phyloP scores from a whole-genome alignment of 2,329 filamentous ascomycete genomes.

The Aspergillus sp. region DNA sequence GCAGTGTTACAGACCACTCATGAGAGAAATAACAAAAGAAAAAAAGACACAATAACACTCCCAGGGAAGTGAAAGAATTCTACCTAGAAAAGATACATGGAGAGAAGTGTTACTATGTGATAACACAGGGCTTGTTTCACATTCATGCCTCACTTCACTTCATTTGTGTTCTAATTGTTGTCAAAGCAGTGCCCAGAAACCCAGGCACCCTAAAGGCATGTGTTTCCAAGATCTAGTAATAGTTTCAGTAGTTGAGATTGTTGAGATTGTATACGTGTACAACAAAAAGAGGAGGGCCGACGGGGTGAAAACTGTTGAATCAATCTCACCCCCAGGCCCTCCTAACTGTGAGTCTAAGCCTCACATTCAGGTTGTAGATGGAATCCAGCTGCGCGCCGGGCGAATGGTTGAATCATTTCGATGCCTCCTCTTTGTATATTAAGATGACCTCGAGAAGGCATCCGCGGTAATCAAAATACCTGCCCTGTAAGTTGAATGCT shows the following conservation, averaged over 20 bases:
- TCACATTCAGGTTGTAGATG: background rate
- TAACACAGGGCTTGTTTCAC: too few species aligned
- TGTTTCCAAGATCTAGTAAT: background rate
- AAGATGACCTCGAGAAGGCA: background rate
- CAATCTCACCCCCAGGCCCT: background rate
- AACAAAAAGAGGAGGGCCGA: background rate
- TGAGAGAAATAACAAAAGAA: too few species aligned
- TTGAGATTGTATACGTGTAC: background rate
- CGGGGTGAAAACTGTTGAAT: background rate
- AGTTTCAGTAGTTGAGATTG: too few species aligned
- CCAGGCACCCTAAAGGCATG: background rate
- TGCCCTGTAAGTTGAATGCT: background rate
- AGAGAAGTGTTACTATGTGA: too few species aligned
- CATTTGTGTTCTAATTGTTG: too few species aligned
- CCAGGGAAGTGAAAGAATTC: too few species aligned
- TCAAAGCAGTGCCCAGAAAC: background rate
- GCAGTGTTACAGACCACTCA: too few species aligned
- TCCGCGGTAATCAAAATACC: background rate
- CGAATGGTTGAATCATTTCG: background rate
- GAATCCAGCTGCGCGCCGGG: background rate
- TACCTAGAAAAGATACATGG: too few species aligned
- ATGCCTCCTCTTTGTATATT: background rate
- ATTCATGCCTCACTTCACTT: too few species aligned
- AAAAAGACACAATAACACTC: too few species aligned
- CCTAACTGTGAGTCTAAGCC: background rate